phyloP scores from a whole-genome alignment of 2,329 filamentous ascomycete genomes.

The Chalara sp. region DNA sequence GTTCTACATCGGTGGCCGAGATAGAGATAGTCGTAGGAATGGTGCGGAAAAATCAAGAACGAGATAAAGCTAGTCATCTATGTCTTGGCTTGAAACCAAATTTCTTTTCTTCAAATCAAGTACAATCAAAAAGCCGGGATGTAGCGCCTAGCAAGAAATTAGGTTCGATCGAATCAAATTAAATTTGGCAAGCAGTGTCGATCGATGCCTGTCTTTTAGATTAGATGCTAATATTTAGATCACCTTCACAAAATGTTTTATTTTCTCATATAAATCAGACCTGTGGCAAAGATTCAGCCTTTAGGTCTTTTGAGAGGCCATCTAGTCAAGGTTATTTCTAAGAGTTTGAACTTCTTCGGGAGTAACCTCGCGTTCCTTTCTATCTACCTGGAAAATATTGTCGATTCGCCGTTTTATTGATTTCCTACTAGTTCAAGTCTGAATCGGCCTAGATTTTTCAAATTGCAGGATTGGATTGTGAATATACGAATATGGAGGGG shows the following conservation, averaged over 20 bases:
- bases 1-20: neutral
- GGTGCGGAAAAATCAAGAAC: neutral
- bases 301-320: neutral
- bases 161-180: neutral
- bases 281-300: neutral
- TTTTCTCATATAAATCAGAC: neutral
- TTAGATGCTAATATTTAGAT: neutral
- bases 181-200: neutral
- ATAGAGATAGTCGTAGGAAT: neutral
- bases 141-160: neutral
- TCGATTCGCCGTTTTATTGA: too few relatives aligned
- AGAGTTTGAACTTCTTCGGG: neutral
- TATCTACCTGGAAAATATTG: neutral
- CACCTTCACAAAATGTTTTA: neutral
- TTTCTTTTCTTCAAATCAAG: neutral
- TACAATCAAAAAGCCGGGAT: neutral
- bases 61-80: neutral
- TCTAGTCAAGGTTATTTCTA: neutral
- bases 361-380: neutral
- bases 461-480: too few relatives aligned
- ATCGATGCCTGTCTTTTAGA: neutral
- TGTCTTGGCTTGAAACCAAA: neutral
- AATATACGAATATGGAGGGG: too few relatives aligned
- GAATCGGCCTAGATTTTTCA: too few relatives aligned
- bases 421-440: too few relatives aligned